Conservation (phyloP, 257 asterid genomes). For the Nicotiana obtusifolia region DNA sequence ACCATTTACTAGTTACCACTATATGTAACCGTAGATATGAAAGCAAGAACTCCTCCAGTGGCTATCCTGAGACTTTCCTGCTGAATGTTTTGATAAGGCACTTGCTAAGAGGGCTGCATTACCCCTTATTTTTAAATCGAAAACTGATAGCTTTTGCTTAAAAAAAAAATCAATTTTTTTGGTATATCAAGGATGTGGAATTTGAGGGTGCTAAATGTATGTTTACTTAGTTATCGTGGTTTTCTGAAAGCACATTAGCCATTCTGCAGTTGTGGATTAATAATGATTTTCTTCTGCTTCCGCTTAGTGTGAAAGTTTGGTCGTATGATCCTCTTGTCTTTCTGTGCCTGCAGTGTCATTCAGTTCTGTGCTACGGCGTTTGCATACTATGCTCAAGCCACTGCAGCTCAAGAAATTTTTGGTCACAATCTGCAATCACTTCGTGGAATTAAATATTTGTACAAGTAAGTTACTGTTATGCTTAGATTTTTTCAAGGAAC, state of each 20-base stretch:
- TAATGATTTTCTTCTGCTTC: background rate
- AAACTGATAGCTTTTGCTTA: background rate
- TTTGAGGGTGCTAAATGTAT: background rate
- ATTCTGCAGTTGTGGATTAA: background rate
- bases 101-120: background rate
- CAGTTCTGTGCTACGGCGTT: conserved; percentile 98
- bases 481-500: background rate
- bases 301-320: background rate
- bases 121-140: background rate
- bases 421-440: conserved; percentile 97
- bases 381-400: conserved; percentile 93
- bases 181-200: background rate
- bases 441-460: conserved; percentile 91
- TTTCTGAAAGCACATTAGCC: background rate
- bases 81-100: background rate
- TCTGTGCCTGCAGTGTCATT: conserved; percentile 70
- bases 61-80: background rate
- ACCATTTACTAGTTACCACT: background rate
- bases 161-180: too few relatives aligned
- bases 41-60: background rate
- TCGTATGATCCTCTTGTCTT: background rate
- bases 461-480: conserved; percentile 59
- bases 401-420: conserved; percentile 99
- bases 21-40: background rate
- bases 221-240: background rate